Base-by-base conservation (phyloP, 108 stramenopile genomes). In the Chaetoceros tenuissimus region DNA sequence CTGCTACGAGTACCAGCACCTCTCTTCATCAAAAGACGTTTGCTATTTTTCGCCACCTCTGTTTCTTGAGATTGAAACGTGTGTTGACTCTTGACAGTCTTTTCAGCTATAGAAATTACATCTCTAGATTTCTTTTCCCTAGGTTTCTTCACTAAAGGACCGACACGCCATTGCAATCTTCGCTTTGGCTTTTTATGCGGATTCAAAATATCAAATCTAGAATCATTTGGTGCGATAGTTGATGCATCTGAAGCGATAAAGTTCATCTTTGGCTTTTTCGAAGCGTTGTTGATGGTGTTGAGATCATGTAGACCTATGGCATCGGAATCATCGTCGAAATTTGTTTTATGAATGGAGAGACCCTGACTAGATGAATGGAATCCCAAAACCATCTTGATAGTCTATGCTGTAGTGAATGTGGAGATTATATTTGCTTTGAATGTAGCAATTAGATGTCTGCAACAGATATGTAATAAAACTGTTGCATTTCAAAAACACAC, bases 51-150 rank as follows among this genome's bases (percentile, higher is more conserved):
- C 0, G 56, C 57, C 0, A 64, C 62, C 3, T 66, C 66, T 25
- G 74, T 75, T 22, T 55, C 74, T 2, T 65, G 67, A 28, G 59
- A 62, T 30, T 75, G 64, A 51, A 75, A 75, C 0, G 74, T 75
- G 23, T 74, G 73, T 34, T 55, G 58, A 28, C 66, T 67, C 21
- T 64, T 68, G 20, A 30, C 23, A 18, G 64, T 69, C 29, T 46
- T 55, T 13, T 40, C 34, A 40, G 34, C 34, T 10, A 40, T 5
- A 40, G 8, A 10, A 10, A 13, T 13, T 13, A 10, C 34, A 40
- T 40, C 34, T 5, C 13, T 40, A 40, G 5, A 10, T 13, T 10
- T 40, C 13, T 40, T 40, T 10, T 40, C 34, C 8, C 34, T 5
- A 10, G 5, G 8, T 13, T 40, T 40, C 13, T 40, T 40, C 8